Evolutionary conservation across 805 yeast genomes (phyloP), one percentile per base, ranked within the genome.

Genomic region (Monosporozyma siamensis): DNA sequence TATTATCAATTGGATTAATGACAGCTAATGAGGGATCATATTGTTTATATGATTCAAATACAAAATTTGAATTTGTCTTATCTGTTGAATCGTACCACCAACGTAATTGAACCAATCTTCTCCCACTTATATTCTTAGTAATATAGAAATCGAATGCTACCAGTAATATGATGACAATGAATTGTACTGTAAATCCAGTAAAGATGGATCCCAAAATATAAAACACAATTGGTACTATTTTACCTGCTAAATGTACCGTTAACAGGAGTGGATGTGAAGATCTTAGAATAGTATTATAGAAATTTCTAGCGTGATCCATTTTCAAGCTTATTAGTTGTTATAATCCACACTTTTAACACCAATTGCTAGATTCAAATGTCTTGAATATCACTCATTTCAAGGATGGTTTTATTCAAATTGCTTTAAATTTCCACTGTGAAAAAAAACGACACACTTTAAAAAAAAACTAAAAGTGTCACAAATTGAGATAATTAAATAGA

Each of bases 131-230:
- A 62, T 90, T 90, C 58, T 90, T 92, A 20, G 86, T 78, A 56
- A 85, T 82, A 94, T 97, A 90, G 56, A 90, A 90, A 61, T 90
- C 98, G 1, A 87, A 86, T 0, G 95, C 84, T 17, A 86, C 70
- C 15, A 88, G 65, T 14, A 92, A 66, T 2, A 89, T 77, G 18
- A 87, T 79, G 5, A 78, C 60, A 12, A 90, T 88, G 68, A 92
- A 90, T 53, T 86, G 63, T 8, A 60, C 63, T 25, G 67, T 62
- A 40, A 62, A 63, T 8, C 58, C 55, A 38, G 58, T 38, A 34
- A 61, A 58, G 38, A 58, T 37, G 4, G 63, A 57, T 2, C 65
- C 65, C 17, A 59, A 20, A 9, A 59, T 43, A 42, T 63, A 63
- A 32, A 61, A 54, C 2, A 60, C 49, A 11, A 63, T 49, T 7